Conservation (phyloP, 2,329 filamentous ascomycete genomes). For the Aspergillus versicolor region DNA sequence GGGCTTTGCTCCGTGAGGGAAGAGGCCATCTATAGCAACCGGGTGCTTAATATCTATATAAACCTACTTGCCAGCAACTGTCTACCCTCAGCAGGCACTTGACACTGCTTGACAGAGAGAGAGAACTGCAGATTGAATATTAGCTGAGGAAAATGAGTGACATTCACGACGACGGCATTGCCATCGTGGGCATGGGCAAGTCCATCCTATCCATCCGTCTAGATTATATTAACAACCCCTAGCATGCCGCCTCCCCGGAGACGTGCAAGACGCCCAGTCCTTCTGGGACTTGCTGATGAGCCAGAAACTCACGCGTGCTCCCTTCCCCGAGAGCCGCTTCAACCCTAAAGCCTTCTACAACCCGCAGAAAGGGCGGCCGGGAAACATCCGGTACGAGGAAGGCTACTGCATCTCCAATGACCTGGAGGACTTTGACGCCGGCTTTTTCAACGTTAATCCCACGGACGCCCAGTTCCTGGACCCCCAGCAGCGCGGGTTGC, state of each 20-base stretch:
- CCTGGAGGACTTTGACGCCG: constrained; percentile 6
- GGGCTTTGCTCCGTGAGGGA: neutral
- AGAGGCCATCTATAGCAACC: no score
- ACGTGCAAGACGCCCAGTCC: neutral
- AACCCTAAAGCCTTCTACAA: constrained; percentile 4
- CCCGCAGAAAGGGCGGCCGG: neutral
- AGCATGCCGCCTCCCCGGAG: neutral
- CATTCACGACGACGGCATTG: neutral
- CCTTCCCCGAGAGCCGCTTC: constrained; percentile 1
- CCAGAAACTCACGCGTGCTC: neutral
- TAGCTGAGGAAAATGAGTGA: neutral
- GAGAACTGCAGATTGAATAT: neutral
- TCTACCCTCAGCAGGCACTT: no score
- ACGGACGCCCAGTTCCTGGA: constrained; percentile 18
- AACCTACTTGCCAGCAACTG: neutral
- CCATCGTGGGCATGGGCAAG: neutral
- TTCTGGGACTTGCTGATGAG: neutral
- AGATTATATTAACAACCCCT: neutral
- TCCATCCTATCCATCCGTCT: neutral
- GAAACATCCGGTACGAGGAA: neutral
- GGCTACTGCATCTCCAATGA: constrained; percentile 9
- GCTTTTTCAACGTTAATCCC: constrained; percentile 11
- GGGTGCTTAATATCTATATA: neutral
- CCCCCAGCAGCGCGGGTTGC: constrained; percentile 12
- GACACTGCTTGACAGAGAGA: neutral